Evolutionary conservation across 495 filamentous ascomycete species (phyloP), one percentile per base, ranked within the genome.

Genomic region (Penicillium canariense): DNA sequence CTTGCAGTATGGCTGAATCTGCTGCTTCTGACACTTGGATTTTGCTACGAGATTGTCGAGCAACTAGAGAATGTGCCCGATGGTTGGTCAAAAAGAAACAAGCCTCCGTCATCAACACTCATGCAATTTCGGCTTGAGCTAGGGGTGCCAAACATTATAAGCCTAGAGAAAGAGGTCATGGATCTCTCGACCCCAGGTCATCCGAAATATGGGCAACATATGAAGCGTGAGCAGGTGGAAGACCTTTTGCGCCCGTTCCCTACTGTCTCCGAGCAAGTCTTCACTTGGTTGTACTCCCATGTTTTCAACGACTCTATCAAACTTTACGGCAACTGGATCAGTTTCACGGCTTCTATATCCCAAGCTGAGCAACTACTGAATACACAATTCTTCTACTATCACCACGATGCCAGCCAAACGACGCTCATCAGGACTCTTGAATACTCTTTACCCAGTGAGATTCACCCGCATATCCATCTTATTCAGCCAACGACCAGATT

Each of bases 181-280:
- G 78, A 85, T 8, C 72, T 90, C 27, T 84, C 84, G 15, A 84
- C 81, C 3, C 87, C 87, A 3, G 74, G 73, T 4, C 77, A 86
- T 55, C 66, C 74, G 3, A 71, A 65, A 4, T 89, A 89, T 65
- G 87, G 87, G 1, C 66, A 79, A 43, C 81, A 89, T 52, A 77
- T 90, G 74, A 79, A 75, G 48, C 74, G 77, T n/a, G 75, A 83
- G 17, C 74, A 83, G 55, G 65, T 85, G 44, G 71, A 70, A 44
- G 67, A 71, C 0, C 71, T 82, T 52, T 55, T 86, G 45, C 72
- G 69, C 45, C 81, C 84, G 2, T 68, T 64, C 1, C 55, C 64
- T n/a, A 66, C 73, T 6, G 72, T 77, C 4, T 63, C 71, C 11
- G 50, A 67, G 8, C 63, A 68, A 2, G 66, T 86, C 26, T 45